Evolutionary conservation across 2,329 filamentous ascomycete genomes (phyloP).

Genomic region (Coleophoma crateriformis): DNA sequence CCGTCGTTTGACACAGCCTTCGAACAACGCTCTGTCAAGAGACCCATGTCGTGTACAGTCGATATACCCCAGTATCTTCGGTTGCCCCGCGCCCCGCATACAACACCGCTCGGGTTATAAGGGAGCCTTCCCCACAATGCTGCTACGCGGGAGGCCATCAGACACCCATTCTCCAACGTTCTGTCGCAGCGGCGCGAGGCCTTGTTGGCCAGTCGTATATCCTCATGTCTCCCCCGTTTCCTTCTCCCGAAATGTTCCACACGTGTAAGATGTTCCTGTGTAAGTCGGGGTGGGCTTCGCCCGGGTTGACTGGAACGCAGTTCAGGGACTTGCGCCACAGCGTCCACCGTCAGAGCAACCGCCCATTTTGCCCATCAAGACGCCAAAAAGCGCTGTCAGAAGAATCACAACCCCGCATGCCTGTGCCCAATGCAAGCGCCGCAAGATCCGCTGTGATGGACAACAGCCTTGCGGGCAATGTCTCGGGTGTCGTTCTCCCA

Average conservation of each 20-base stretch:
- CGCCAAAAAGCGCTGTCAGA: conserved; percentile 34
- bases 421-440: conserved; percentile 71
- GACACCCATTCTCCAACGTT: neutral
- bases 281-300: no score
- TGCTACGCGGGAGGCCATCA: no score
- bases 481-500: conserved; percentile 73
- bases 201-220: conserved; percentile 3
- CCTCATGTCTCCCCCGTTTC: conserved; percentile 22
- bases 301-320: conserved; percentile 8
- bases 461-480: conserved; percentile 79
- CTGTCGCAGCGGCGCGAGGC: conserved; percentile 1
- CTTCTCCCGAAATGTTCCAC: conserved; percentile 25
- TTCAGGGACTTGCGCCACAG: conserved; percentile 25
- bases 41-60: no score
- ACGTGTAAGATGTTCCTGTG: conserved; percentile 19
- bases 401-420: conserved; percentile 56
- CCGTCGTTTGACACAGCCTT: no score
- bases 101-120: no score
- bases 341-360: conserved; percentile 17
- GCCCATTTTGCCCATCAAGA: conserved; percentile 20
- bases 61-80: no score
- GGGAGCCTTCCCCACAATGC: no score
- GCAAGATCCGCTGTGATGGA: conserved; percentile 81
- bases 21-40: no score
- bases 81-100: no score